phyloP scores from a whole-genome alignment of 371 early-diverging fungal genomes.

The Mucor indicus region DNA sequence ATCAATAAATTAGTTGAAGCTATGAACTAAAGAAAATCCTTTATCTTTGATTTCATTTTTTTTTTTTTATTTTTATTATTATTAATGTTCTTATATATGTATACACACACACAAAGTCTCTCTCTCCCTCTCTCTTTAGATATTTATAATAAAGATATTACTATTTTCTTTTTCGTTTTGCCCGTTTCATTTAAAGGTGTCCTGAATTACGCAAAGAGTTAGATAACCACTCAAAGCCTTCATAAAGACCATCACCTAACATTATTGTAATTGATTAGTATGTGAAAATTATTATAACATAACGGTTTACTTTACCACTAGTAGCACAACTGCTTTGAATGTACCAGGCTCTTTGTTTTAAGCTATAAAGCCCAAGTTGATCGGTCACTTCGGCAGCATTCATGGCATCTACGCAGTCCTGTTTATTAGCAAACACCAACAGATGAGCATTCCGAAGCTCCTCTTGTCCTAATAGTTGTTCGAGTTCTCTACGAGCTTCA shows the following conservation, averaged over 20 bases:
- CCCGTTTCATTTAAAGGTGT: no score
- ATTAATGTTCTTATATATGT: no score
- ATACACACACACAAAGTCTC: no score
- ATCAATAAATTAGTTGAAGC: conserved; percentile 94
- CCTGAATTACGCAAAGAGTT: conserved; percentile 47
- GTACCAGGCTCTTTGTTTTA: conserved; percentile 91
- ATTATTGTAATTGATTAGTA: no score
- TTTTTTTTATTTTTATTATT: no score
- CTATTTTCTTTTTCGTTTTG: no score
- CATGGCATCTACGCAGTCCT: conserved; percentile 95
- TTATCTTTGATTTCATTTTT: no score
- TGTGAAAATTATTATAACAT: no score
- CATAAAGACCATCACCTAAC: conserved; percentile 92
- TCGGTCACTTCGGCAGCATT: conserved; percentile 91
- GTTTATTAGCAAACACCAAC: conserved; percentile 96
- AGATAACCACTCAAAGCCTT: conserved; percentile 84
- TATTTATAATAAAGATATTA: no score
- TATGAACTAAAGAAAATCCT: conserved; percentile 97
- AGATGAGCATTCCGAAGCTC: conserved; percentile 88
- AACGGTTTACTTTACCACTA: conserved; percentile 63
- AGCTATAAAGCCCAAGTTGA: conserved; percentile 79
- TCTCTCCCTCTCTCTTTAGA: no score
- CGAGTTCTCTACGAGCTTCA: conserved; percentile 86
- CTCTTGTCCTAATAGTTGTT: conserved; percentile 88
- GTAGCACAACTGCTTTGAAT: conserved; percentile 93